phyloP scores from a whole-genome alignment of 2,329 filamentous ascomycete species.

The Cyanodermella asteris region DNA sequence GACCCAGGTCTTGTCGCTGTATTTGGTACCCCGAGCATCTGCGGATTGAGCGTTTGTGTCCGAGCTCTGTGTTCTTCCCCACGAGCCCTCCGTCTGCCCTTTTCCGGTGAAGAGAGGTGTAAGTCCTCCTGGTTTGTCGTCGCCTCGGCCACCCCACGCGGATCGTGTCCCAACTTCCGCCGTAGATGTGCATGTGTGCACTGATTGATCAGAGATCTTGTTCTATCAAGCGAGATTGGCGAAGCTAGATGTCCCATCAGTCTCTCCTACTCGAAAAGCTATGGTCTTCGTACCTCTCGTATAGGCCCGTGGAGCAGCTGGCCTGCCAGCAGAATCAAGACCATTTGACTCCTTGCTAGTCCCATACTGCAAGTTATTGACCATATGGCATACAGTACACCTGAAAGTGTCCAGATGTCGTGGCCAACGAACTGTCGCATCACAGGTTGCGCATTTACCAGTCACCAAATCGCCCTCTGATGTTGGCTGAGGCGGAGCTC shows the following conservation, averaged over 20 bases:
- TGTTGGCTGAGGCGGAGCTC: slow-evolving; percentile 14
- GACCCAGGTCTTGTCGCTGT: background rate
- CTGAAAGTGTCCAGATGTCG: slow-evolving; percentile 50
- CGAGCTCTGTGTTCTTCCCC: background rate
- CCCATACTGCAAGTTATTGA: slow-evolving; percentile 50
- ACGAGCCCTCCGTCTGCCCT: background rate
- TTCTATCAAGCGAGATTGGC: slow-evolving; percentile 38
- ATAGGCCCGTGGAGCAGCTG: slow-evolving; percentile 7
- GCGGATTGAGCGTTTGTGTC: background rate
- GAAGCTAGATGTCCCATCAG: slow-evolving; percentile 13
- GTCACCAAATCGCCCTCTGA: slow-evolving; percentile 39
- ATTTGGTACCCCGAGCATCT: background rate
- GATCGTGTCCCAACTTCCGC: too few relatives aligned
- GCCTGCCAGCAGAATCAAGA: slow-evolving; percentile 10
- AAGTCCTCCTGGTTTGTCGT: background rate
- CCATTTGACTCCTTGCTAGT: slow-evolving; percentile 5
- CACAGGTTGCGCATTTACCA: slow-evolving; percentile 71
- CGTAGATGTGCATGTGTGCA: slow-evolving; percentile 20
- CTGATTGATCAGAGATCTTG: slow-evolving; percentile 32
- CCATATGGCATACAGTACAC: slow-evolving; percentile 63
- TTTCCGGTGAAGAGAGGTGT: background rate
- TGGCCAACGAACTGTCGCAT: slow-evolving; percentile 60
- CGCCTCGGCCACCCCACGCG: background rate
- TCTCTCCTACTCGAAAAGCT: slow-evolving; percentile 1
- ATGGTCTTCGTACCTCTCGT: slow-evolving; percentile 6